Evolutionary conservation across 352 stramenopile species (phyloP).

Genomic region (Phytophthora citrophthora): DNA sequence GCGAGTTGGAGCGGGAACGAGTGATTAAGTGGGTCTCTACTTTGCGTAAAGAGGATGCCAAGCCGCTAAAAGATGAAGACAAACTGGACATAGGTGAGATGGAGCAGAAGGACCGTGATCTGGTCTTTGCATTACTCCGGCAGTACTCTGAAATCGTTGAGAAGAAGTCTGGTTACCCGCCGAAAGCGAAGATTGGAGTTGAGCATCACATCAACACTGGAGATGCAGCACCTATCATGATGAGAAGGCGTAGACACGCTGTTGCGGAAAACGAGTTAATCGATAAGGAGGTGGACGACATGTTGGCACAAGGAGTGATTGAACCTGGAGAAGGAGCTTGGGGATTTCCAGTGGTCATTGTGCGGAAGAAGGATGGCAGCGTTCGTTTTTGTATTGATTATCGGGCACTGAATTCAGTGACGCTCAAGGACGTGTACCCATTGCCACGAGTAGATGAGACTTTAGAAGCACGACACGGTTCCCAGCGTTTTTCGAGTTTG

Average conservation of each 20-base stretch:
- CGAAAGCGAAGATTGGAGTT: neutral
- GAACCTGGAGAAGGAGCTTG: constrained; percentile 19
- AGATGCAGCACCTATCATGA: constrained; percentile 13
- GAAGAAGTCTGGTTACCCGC: constrained; percentile 5
- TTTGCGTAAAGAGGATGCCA: neutral
- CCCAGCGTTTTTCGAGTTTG: too few species aligned
- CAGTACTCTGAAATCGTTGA: neutral
- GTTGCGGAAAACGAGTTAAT: constrained; percentile 17
- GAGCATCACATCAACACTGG: constrained; percentile 31
- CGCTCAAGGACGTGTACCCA: constrained; percentile 12
- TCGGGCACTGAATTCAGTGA: constrained; percentile 15
- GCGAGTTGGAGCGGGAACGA: neutral
- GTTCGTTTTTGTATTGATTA: constrained; percentile 38
- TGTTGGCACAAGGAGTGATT: constrained; percentile 19
- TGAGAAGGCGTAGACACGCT: constrained; percentile 2
- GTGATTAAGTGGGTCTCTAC: neutral
- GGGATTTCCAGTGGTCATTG: constrained; percentile 30
- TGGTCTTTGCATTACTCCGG: neutral
- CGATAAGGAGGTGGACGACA: constrained; percentile 17
- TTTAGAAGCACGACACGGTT: too few species aligned
- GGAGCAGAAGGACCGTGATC: neutral
- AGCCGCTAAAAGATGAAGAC: neutral
- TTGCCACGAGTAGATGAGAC: too few species aligned
- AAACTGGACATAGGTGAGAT: constrained; percentile 5
- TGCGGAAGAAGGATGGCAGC: constrained; percentile 3